Percentiles rank a stretch among this genome's conserved stretches.
Evolutionary conservation across 2,329 filamentous ascomycete genomes (phyloP).

Genomic region (Cadophora luteo-olivacea): DNA sequence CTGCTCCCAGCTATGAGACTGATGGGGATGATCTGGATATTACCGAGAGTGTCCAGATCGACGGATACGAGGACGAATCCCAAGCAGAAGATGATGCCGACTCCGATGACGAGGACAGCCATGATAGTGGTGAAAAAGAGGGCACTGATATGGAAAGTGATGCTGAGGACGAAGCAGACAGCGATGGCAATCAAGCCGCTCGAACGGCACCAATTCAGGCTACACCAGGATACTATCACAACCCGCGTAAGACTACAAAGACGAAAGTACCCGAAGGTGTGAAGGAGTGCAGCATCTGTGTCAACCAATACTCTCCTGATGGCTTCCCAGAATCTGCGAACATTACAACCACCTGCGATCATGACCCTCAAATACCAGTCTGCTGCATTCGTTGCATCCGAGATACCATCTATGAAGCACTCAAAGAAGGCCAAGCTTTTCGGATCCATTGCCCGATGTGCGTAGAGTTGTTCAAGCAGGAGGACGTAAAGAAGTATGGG

Average conservation of each 20-base stretch:
- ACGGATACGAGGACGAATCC: not conserved
- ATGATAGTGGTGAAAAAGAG: not conserved
- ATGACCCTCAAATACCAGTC: constrained; percentile 16
- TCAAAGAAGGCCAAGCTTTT: constrained; percentile 23
- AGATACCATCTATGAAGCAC: constrained; percentile 13
- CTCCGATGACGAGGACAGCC: not conserved
- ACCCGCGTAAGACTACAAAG: not conserved
- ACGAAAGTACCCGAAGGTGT: not conserved
- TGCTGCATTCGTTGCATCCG: constrained; percentile 30
- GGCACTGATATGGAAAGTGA: not conserved
- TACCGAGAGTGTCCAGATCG: too few relatives aligned
- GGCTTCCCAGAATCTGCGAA: constrained; percentile 26
- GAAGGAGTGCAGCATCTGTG: constrained; percentile 30
- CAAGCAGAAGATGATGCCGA: not conserved
- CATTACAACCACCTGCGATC: constrained; percentile 27
- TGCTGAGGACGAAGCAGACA: not conserved
- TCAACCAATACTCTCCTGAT: not conserved
- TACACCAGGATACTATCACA: not conserved
- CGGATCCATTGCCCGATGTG: constrained; percentile 29
- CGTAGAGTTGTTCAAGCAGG: constrained; percentile 20
- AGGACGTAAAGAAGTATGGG: constrained; percentile 30
- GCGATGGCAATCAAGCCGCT: not conserved
- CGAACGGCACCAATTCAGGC: not conserved
- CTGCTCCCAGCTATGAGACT: not conserved
- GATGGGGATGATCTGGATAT: not conserved